Evolutionary conservation across 805 yeast genomes (phyloP), one percentile per base, ranked within the genome.

Genomic region (Wickerhamiella dianesei): DNA sequence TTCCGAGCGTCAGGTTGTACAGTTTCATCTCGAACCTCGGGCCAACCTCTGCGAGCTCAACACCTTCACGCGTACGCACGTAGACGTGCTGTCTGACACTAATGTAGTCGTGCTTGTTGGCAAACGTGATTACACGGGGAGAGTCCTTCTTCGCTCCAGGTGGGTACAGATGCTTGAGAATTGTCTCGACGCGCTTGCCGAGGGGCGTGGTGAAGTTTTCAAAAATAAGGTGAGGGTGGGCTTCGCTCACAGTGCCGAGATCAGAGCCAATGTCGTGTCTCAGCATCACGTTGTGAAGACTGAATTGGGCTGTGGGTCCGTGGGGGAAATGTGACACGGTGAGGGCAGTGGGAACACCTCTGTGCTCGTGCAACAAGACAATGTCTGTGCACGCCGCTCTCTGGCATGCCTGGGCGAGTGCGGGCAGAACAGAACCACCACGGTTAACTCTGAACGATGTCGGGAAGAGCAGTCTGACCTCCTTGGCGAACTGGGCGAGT

Each of bases 1-100:
- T 85, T 2, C 99, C 96, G 55, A 92, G 71, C 59, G 80, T 75
- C 53, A 92, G 68, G 64, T 89, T 96, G 62, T 78, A 92, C 54
- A 92, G 68, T 61, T 87, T 76, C 97, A 92, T 88, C 65, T 92
- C 98, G 58, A 92, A 92, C 52, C 99, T 72, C n/a, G 99, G 99
- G 0, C 99, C 99, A 35, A 92, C 82, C 63, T 92, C 99, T 49
- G 96, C 88, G 48, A 92, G 66, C 62, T 92, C 97, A 1, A 87
- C 95, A 16, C 74, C 75, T 52, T 87, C 95, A 55, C 81, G 80
- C 0, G 96, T 86, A 60, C 77, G 80, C 3, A 87, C 95, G 62
- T 83, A 92, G 1, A 92, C 82, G 61, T 92, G 99, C 60, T 92
- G 98, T 64, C 99, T 76, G 3, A 92, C 96, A 51, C 87, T 77